These are phyloP conservation scores for Erysimum cheiranthoides DNA, from an alignment of 345 rosid species.

Conservation along the genomic window DNA sequence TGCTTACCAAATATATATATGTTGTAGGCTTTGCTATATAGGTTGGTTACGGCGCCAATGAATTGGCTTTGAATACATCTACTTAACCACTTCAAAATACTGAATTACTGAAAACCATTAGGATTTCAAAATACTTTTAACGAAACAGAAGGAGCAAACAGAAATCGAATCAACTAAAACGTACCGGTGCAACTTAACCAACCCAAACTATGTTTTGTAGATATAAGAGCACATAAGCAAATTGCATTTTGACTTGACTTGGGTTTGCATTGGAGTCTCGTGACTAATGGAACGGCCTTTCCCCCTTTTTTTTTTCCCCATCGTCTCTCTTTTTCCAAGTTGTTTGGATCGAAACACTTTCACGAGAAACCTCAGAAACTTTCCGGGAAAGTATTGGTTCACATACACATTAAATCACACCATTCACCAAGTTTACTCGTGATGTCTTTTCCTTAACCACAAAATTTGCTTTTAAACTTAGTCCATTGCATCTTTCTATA, in stretches of 20 bases:
- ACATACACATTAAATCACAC: slow-evolving; percentile 29
- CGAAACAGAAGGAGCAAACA: not conserved
- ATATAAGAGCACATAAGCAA: not conserved
- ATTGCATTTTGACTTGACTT: slow-evolving; percentile 19
- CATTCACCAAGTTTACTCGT: slow-evolving; percentile 42
- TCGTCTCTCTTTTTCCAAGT: slow-evolving; percentile 44
- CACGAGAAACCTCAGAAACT: slow-evolving; percentile 45
- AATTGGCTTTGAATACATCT: not conserved
- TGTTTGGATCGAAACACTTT: slow-evolving; percentile 39
- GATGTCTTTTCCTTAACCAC: slow-evolving; percentile 35
- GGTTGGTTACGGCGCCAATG: not conserved
- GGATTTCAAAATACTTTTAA: not conserved
- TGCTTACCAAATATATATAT: not conserved
- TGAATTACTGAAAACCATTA: too few species aligned
- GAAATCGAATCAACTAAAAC: not conserved
- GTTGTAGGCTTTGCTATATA: not conserved
- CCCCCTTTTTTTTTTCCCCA: not conserved
- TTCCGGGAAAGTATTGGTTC: slow-evolving; percentile 40
- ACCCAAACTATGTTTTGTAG: not conserved
- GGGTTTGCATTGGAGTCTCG: slow-evolving; percentile 39
- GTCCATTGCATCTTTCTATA: slow-evolving; percentile 31
- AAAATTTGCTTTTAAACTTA: slow-evolving; percentile 12
- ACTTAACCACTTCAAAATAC: not conserved
- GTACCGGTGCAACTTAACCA: slow-evolving; percentile 11
- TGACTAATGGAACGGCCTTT: slow-evolving; percentile 38